Evolutionary conservation across 2,329 filamentous ascomycete genomes (phyloP), one percentile per base, ranked within the genome.

Genomic region (Penicillium vulpinum): DNA sequence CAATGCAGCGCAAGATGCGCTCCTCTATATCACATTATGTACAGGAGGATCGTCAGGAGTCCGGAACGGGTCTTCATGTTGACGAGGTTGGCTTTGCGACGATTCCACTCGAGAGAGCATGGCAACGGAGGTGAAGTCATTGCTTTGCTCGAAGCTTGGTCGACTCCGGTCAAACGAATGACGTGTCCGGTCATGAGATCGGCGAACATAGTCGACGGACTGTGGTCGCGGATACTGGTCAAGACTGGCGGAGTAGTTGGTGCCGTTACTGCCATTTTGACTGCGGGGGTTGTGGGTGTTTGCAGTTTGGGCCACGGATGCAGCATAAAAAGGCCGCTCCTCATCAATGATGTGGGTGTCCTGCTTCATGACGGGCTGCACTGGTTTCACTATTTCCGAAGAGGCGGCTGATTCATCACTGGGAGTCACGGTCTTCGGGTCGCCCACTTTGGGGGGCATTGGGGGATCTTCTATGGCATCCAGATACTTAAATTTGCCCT

Each of bases 251-350:
- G 91, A 95, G 73, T 92, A 95, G 67, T 95, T 92, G 48, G 94
- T 97, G 59, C 91, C 93, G 74, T 96, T 92, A 76, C 92, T 97
- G 59, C 92, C 91, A 66, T 93, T 95, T 71, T 96, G 91, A 67
- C 90, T 94, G 65, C 85, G 82, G 49, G 88, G 88, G 63, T 92
- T 93, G 71, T 94, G 88, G 31, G 89, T 93, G 43, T 85, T 86
- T 44, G 85, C 83, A 16, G 91, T 93, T 13, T 85, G 82, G 47
- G 91, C 89, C 67, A 93, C 87, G 51, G 92, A 96, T 15, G 93
- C 92, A 48, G 93, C 91, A 75, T 97, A 97, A 68, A 97, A 96
- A 31, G 92, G 92, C 63, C 92, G 86, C 73, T 90, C 84, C 70
- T 97, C 93, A 75, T 97, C 92, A 70, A 94, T 89, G 58, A 91